Evolutionary conservation across 257 asterid species (phyloP), one percentile per base, ranked within the genome.

Genomic region (Solanum gracilifrons): DNA sequence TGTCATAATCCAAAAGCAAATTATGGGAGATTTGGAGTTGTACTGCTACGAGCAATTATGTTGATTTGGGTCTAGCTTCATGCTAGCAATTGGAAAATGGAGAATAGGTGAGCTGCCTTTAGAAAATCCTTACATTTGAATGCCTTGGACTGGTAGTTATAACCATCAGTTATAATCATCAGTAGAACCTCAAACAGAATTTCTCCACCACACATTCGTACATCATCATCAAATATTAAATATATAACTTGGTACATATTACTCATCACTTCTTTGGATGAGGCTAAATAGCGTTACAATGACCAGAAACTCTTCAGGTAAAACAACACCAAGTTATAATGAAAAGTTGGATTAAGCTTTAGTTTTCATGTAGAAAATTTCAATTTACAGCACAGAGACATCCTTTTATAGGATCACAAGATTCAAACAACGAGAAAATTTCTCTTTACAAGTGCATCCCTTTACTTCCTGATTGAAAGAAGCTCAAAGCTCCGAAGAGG

Each of bases 401-500:
- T 35, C 86, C 83, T 46, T 43, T 66, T 18, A 58, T 41, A 82
- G 64, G 74, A 46, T 43, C 27, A 82, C 73, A 76, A 88, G 88
- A 92, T 90, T 92, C 91, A 92, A 93, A 92, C 68, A 80, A 85
- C 58, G 71, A 74, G 71, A 84, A 29, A 62, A 89, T 33, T 77
- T 84, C 87, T 90, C 89, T 48, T 71, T n/a, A 62, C 71, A 62
- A 62, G 71, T 62, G 71, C 71, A 62, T n/a, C 71, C 71, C 32
- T 62, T 87, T 62, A 90, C 88, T 91, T 92, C 85, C 91, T 89
- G 89, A 93, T 87, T 9, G 95, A 92, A 73, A 96, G 98, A 87
- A 96, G 94, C 89, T 97, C 98, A 12, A 97, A 95, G 96, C 98
- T 97, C 73, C 98, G 95, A 62, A 97, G 93, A 89, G 98, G 95